phyloP scores from a whole-genome alignment of 129 eudicot species.

The Helianthus tuberosus region DNA sequence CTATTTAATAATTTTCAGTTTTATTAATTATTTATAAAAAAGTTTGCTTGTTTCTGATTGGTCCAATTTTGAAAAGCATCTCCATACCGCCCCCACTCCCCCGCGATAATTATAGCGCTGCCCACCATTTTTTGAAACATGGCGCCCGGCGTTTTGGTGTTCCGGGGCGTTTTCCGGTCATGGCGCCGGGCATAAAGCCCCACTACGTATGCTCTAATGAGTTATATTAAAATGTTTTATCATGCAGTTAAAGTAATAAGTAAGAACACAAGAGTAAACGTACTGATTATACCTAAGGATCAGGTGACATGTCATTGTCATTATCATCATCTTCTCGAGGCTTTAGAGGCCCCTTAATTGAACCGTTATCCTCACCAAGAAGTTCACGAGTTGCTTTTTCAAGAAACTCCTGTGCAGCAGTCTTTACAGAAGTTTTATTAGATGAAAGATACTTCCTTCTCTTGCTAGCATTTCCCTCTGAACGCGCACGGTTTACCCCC shows the following conservation, averaged over 20 bases:
- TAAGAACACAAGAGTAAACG: conserved; percentile 7
- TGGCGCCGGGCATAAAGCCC: no score
- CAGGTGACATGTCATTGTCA: conserved; percentile 26
- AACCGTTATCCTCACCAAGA: conserved; percentile 71
- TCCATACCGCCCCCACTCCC: no score
- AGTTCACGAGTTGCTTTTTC: conserved; percentile 93
- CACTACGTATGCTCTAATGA: no score
- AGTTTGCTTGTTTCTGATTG: no score
- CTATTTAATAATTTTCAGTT: no score
- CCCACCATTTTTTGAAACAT: no score
- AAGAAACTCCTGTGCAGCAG: conserved; percentile 94
- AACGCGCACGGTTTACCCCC: conserved; percentile 38
- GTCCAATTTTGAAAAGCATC: no score
- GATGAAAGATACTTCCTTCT: conserved; percentile 73
- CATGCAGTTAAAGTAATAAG: neutral
- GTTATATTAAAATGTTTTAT: neutral
- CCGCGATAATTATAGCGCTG: no score
- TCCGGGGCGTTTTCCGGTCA: no score
- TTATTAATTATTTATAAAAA: no score
- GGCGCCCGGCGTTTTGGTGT: no score
- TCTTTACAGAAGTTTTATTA: conserved; percentile 60
- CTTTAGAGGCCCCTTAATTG: conserved; percentile 75
- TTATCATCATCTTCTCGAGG: conserved; percentile 59
- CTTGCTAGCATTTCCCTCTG: conserved; percentile 64
- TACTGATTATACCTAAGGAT: conserved; percentile 46